Evolutionary conservation across 441 rosid genomes (phyloP).

Genomic region (Isatis lusitanica): DNA sequence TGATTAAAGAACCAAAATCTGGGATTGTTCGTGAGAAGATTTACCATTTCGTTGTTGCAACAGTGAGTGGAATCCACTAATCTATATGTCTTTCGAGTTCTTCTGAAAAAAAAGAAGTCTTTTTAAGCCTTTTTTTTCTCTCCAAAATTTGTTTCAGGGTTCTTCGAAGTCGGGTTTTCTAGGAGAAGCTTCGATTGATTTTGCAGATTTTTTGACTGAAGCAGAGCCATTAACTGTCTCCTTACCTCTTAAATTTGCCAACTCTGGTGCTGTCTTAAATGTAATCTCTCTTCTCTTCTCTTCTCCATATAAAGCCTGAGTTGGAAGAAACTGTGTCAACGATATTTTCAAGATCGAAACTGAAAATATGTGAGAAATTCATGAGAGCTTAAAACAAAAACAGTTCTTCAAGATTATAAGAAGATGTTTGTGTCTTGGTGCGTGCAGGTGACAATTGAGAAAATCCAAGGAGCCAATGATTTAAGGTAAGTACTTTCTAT

Average conservation of each 20-base stretch:
- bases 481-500: slow-evolving; percentile 48
- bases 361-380: neutral
- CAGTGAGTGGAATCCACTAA: slow-evolving; percentile 40
- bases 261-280: slow-evolving; percentile 73
- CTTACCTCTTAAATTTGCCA: slow-evolving; percentile 74
- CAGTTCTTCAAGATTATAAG: neutral
- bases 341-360: neutral
- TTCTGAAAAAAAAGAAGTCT: neutral
- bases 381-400: neutral
- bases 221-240: slow-evolving; percentile 59
- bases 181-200: slow-evolving; percentile 79
- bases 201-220: slow-evolving; percentile 66
- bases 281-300: slow-evolving; percentile 36
- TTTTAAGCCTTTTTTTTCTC: slow-evolving; percentile 2
- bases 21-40: slow-evolving; percentile 67
- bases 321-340: neutral
- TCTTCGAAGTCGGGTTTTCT: slow-evolving; percentile 78
- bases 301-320: neutral
- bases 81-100: neutral
- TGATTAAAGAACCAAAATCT: slow-evolving; percentile 52
- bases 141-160: slow-evolving; percentile 47
- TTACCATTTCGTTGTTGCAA: slow-evolving; percentile 71
- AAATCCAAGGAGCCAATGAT: slow-evolving; percentile 57
- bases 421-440: slow-evolving; percentile 28
- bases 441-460: slow-evolving; percentile 80